phyloP scores from a whole-genome alignment of 179 eudicot genomes.

The Beta corolliflora region DNA sequence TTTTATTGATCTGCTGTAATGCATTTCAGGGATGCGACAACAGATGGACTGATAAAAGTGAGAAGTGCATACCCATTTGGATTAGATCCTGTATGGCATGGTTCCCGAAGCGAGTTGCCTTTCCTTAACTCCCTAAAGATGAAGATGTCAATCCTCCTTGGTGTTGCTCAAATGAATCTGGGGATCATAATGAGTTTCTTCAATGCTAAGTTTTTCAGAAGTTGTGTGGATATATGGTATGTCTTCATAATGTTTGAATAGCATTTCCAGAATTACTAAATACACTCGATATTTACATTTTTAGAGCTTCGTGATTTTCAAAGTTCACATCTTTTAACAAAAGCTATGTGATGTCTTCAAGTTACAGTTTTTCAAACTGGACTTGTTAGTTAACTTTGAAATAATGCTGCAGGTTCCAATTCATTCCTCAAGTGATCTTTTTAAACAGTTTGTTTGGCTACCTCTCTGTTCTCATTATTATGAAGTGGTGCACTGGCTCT shows the following conservation, averaged over 20 bases:
- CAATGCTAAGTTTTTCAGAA: slow-evolving; percentile 67
- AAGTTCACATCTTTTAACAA: not conserved
- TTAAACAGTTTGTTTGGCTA: slow-evolving; percentile 78
- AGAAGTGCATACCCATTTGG: slow-evolving; percentile 82
- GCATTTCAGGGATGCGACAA: slow-evolving; percentile 75
- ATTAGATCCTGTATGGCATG: slow-evolving; percentile 92
- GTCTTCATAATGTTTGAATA: slow-evolving; percentile 17
- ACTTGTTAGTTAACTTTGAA: slow-evolving; percentile 11
- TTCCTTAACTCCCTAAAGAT: slow-evolving; percentile 86
- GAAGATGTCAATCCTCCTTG: slow-evolving; percentile 92
- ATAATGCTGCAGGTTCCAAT: slow-evolving; percentile 59
- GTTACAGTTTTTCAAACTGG: not conserved
- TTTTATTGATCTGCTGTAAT: slow-evolving; percentile 36
- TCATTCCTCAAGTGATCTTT: slow-evolving; percentile 79
- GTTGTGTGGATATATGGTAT: slow-evolving; percentile 70
- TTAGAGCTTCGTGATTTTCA: not conserved
- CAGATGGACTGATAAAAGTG: slow-evolving; percentile 66
- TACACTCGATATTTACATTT: not conserved
- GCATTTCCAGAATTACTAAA: slow-evolving; percentile 4
- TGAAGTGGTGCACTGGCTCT: slow-evolving; percentile 88
- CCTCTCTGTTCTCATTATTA: slow-evolving; percentile 71
- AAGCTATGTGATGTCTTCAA: not conserved
- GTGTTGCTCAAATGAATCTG: slow-evolving; percentile 86
- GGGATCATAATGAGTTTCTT: slow-evolving; percentile 75
- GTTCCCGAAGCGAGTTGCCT: slow-evolving; percentile 85